Conservation (phyloP, 2,329 filamentous ascomycete genomes). For the Pleochaeta shiraiana region DNA sequence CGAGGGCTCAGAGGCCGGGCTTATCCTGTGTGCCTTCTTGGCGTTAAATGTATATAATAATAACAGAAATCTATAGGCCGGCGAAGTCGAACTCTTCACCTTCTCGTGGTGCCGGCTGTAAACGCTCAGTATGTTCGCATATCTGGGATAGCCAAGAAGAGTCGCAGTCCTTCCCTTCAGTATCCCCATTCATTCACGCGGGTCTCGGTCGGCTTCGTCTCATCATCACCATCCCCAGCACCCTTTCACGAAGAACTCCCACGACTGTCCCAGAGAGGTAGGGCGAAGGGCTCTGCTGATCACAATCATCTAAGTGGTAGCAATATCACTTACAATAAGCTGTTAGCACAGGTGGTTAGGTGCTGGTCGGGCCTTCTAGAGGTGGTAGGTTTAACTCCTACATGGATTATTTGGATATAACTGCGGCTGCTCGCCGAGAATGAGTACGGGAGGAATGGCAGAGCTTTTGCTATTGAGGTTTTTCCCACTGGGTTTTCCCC, state of each 20-base stretch:
- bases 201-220: not conserved
- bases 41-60: too few species aligned
- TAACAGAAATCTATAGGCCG: too few species aligned
- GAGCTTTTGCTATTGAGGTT: not conserved
- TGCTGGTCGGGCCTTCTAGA: not conserved
- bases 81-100: too few species aligned
- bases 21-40: too few species aligned
- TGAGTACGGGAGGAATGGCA: not conserved
- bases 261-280: constrained; percentile 2
- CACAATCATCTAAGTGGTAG: not conserved
- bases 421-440: not conserved
- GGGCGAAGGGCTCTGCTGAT: not conserved
- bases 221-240: constrained; percentile 1
- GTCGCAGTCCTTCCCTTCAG: not conserved
- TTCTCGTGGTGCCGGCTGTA: too few species aligned
- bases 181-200: not conserved
- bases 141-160: constrained; percentile 1
- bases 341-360: not conserved
- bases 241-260: not conserved
- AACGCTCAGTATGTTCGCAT: not conserved
- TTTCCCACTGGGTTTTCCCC: not conserved
- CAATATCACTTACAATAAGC: not conserved
- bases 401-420: not conserved
- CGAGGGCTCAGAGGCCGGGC: too few species aligned
- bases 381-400: not conserved